phyloP scores from a whole-genome alignment of 805 yeast genomes.

The Metschnikowia similis region DNA sequence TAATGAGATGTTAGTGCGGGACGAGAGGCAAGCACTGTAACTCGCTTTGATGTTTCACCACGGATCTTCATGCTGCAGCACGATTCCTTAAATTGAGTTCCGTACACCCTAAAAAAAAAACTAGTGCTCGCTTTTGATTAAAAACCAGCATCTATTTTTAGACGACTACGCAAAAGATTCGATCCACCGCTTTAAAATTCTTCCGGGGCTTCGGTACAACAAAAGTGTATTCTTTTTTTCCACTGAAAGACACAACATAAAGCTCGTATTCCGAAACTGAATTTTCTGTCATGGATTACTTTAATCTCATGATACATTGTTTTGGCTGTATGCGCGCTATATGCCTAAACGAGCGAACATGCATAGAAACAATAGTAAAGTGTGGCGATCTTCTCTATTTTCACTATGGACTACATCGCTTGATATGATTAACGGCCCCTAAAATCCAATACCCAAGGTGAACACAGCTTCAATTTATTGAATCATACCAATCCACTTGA shows the following conservation, averaged over 20 bases:
- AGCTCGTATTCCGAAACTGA: not conserved
- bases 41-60: not conserved
- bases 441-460: too few relatives aligned
- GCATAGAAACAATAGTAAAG: not conserved
- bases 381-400: not conserved
- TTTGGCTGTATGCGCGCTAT: not conserved
- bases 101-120: conserved; percentile 2
- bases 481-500: too few relatives aligned
- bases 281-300: not conserved
- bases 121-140: conserved; percentile 1
- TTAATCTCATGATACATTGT: too few relatives aligned
- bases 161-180: not conserved
- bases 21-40: not conserved
- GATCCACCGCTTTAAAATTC: not conserved
- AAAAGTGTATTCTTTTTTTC: not conserved
- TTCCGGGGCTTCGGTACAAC: not conserved
- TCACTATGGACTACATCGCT: not conserved
- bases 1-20: not conserved
- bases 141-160: not conserved
- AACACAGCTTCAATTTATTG: too few relatives aligned
- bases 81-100: conserved; percentile 2
- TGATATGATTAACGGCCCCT: too few relatives aligned
- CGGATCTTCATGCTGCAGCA: conserved; percentile 2
- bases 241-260: not conserved
- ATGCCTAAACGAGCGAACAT: not conserved